Evolutionary conservation across 2,329 filamentous ascomycete species (phyloP), one percentile per base, ranked within the genome.

Genomic region (Trichoderma gracile): DNA sequence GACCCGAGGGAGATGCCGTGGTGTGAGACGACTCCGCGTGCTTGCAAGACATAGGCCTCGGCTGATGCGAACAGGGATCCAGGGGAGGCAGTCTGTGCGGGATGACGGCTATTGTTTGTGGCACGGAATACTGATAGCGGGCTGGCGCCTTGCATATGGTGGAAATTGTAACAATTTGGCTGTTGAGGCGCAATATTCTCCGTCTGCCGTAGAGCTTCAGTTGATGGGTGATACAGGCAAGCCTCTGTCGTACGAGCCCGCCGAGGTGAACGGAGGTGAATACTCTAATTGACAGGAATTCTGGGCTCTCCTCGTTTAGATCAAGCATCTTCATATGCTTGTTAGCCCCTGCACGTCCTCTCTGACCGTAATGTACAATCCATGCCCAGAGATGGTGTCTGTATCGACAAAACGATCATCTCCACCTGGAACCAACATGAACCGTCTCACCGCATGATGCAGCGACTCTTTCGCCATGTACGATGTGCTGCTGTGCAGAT

Each of bases 311-410:
- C 30, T 25, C 23, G 17, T 38, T 14, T 33, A 27, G 33, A 53
- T 45, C 46, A 61, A 53, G 59, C 59, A 62, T 62, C 59, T 62
- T 15, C 23, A 54, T 47, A 62, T 62, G 59, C 49, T 62, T 45
- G 25, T 46, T 62, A 33, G 58, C 25, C 58, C 47, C 52, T 38
- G 33, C 33, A 38, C 33, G 10, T 38, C 33, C 47, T 42, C 33
- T 12, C n/a, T 43, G 19, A 21, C 19, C 43, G 19, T 19, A 19
- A 50, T 40, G 21, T 21, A 25, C 23, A 15, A 21, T n/a, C n/a
- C n/a, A n/a, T 19, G 42, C 33, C 12, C 12, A n/a, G 33, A 3
- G 25, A n/a, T 42, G 40, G 2, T 38, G 21, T 12, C 27, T 46
- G 6, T 21, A 15, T 19, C 38, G 23, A 10, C 25, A 27, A 43